Base-by-base conservation (phyloP, 1,284 basidiomycete genomes). In the Trichosporon sp. region DNA sequence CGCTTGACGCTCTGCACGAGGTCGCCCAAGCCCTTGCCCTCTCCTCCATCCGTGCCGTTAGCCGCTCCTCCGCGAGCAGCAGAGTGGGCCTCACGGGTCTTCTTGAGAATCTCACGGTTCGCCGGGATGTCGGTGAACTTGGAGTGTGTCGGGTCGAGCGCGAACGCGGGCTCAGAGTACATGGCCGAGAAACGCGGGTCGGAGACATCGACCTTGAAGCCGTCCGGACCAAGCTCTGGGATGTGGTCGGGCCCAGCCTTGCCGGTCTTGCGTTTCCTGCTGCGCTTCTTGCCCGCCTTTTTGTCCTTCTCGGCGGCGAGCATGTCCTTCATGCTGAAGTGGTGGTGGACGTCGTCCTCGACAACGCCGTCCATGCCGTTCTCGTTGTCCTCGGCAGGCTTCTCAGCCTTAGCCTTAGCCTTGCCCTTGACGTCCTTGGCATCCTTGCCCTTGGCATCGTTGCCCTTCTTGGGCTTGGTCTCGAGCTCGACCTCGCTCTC, bases 101-200 rank as follows among this genome's bases (percentile, higher is more conserved):
- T 84, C 68, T 86, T 86, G 56, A 98, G 85, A 7, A 98, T 86
- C 2, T 90, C 90, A 14, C 88, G 81, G 94, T 97, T 98, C 69
- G 90, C 90, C 83, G 91, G 91, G 1, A 94, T 94, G 85, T 92
- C 93, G 82, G 91, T 92, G 86, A 91, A 96, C 94, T 90, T 92
- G 80, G 96, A 94, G 85, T 98, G 93, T 65, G 90, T 93, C 21
- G 97, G 96, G 82, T 99, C 97, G 76, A 99, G 94, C 0, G 96
- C 96, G 79, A 93, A 99, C 61, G 90, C 88, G 78, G 94, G 90
- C 79, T 99, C 92, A 75, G 98, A 92, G 80, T 95, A 91, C 65
- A 98, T 80, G 10, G 89, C 91, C 76, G 89, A 89, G 87, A 99
- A 99, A 35, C 97, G 90, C 4, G 91, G 88, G 79, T 99, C 97